Base-by-base conservation (phyloP, 2,329 filamentous ascomycete genomes). In the Mycosphaerelloides madeirae region DNA sequence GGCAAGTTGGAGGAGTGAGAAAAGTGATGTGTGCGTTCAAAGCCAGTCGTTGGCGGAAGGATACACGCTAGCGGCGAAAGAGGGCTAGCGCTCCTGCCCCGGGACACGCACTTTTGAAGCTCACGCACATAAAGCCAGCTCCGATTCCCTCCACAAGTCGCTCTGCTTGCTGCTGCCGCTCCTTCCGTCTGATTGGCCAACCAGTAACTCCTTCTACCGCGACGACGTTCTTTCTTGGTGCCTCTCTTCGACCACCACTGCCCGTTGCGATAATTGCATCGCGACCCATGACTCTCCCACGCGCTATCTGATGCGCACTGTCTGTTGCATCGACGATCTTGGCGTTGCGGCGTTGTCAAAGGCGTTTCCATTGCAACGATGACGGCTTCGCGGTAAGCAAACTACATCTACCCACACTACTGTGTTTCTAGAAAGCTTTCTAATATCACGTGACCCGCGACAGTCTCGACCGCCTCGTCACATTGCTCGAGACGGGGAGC, bases 401-500 rank as follows among this genome's bases (percentile, higher is more conserved):
- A 39, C 32, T 31, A 39, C 42, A 29, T 35, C 32, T 31, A 39
- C 42, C 13, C 6, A 6, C 31, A 32, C 13, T 32, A 14, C 31
- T 6, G 13, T 14, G 31, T 16, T 32, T 16, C 15, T n/a, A 32
- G 28, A 8, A n/a, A 29, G 31, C 31, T 32, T 16, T 32, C 31
- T 32, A 43, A 50, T 33, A 39, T 48, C 50, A 54, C 52, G 44
- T 50, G 49, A 44, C 15, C 22, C 29, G 15, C 29, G 13, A 31
- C 56, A 68, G 66, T 53, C 60, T 68, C 47, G 66, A 68, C 53
- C 65, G 66, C 48, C 54, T 68, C 52, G 66, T 69, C 67, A 95
- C 90, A 54, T 81, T 98, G 65, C 83, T 98, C 59, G 93, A 98
- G 77, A 97, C 93, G 46, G 93, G 93, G 59, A 97, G 91, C 71